Percentiles rank a stretch among this genome's conserved stretches.
These are phyloP conservation scores for Pseudozyma flocculosa DNA, from an alignment of 1,284 basidiomycete genomes.

Conservation along the genomic window DNA sequence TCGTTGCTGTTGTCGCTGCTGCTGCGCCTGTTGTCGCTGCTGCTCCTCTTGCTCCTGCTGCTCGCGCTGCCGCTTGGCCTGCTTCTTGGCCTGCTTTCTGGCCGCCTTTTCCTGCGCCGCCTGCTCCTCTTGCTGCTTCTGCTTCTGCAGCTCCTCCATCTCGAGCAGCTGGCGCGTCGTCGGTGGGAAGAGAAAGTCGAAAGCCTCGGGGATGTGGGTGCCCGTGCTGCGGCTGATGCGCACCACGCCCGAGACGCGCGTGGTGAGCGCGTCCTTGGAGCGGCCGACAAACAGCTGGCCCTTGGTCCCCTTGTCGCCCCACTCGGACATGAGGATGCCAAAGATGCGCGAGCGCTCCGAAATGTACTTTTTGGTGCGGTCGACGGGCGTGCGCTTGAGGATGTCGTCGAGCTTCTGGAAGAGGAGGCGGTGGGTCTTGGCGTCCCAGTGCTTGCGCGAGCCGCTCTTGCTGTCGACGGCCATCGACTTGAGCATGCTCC, in stretches of 20 bases:
- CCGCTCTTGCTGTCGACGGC: neutral
- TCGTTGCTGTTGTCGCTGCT: no score
- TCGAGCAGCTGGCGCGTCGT: neutral
- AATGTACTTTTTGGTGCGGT: constrained; percentile 22
- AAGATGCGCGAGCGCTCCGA: constrained; percentile 29
- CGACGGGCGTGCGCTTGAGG: constrained; percentile 17
- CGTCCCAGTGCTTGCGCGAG: constrained; percentile 1
- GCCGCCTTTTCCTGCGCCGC: neutral
- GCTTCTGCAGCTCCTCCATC: neutral
- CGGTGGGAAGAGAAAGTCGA: constrained; percentile 33
- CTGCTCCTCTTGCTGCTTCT: neutral
- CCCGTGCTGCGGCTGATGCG: constrained; percentile 18
- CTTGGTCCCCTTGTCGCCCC: constrained; percentile 24
- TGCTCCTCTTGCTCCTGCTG: no score
- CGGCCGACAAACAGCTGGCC: constrained; percentile 26
- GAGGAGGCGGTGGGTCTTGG: constrained; percentile 12
- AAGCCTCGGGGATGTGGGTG: constrained; percentile 28
- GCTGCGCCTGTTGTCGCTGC: no score
- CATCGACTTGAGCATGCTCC: neutral
- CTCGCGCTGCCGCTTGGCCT: no score
- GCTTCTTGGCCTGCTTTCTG: neutral
- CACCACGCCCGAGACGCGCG: constrained; percentile 17
- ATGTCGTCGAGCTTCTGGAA: constrained; percentile 38
- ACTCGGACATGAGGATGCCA: constrained; percentile 22
- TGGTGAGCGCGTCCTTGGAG: constrained; percentile 19